Percentiles rank a stretch among this genome's conserved stretches.
Conservation (phyloP, 2,329 filamentous ascomycete genomes). For the Biscogniauxia sp. region DNA sequence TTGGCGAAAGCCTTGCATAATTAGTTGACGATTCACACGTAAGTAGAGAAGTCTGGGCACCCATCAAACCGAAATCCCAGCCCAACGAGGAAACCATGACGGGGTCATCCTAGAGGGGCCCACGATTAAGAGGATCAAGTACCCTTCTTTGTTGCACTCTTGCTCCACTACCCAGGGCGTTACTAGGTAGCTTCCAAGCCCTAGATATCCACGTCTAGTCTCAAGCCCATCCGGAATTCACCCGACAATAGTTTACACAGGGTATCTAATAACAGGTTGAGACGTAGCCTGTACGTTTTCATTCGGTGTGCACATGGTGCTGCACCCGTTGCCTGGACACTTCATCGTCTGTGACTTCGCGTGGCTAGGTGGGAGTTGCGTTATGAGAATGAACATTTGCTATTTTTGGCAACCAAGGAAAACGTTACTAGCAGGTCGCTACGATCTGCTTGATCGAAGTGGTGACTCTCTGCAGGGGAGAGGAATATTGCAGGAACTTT, state of each 20-base stretch:
- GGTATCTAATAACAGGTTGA: neutral
- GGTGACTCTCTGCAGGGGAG: neutral
- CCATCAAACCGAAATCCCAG: neutral
- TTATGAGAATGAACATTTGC: neutral
- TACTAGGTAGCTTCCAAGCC: neutral
- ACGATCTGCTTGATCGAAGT: neutral
- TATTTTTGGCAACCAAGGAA: neutral
- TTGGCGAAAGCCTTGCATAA: neutral
- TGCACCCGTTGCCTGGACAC: neutral
- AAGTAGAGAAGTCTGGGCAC: neutral
- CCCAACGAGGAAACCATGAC: neutral
- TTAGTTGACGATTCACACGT: neutral
- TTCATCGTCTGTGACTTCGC: neutral
- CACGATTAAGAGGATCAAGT: neutral
- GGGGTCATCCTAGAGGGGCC: neutral
- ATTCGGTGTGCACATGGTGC: neutral
- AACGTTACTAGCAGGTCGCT: neutral
- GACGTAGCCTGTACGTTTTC: neutral
- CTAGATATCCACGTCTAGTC: neutral
- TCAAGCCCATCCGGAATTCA: neutral
- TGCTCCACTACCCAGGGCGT: neutral
- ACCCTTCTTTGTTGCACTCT: neutral
- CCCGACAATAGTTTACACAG: neutral
- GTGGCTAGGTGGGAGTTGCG: neutral
- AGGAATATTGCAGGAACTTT: neutral